These are phyloP conservation scores for Xylaria sp. DNA, from an alignment of 2,329 filamentous ascomycete species.

Conservation along the genomic window DNA sequence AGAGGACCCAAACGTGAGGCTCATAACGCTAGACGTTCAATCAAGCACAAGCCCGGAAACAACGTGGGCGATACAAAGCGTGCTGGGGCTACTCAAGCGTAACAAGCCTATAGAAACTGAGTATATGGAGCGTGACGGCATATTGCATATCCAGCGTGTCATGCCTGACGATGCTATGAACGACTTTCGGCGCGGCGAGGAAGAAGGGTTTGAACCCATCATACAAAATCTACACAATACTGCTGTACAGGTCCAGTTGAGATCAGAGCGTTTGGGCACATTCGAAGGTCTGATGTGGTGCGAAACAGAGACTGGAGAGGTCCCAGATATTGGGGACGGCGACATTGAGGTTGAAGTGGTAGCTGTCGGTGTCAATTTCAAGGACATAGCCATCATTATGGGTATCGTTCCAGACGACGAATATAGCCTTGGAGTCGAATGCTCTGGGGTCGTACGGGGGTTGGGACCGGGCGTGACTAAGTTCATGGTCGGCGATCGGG, in stretches of 20 bases:
- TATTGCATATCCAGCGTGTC: slow-evolving; percentile 44
- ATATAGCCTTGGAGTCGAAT: slow-evolving; percentile 42
- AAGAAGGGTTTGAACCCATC: slow-evolving; percentile 23
- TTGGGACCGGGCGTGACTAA: background rate
- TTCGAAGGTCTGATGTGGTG: slow-evolving; percentile 41
- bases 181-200: slow-evolving; percentile 23
- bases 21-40: slow-evolving; percentile 39
- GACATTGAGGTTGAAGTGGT: too few species aligned
- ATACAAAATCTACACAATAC: slow-evolving; percentile 32
- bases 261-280: slow-evolving; percentile 39
- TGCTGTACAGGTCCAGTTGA: slow-evolving; percentile 30
- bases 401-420: slow-evolving; percentile 42
- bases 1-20: slow-evolving; percentile 34
- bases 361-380: slow-evolving; percentile 56
- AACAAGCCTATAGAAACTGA: slow-evolving; percentile 41
- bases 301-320: slow-evolving; percentile 27
- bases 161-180: slow-evolving; percentile 45
- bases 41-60: slow-evolving; percentile 34
- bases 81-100: background rate
- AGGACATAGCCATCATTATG: slow-evolving; percentile 50
- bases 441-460: slow-evolving; percentile 25
- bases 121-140: slow-evolving; percentile 47
- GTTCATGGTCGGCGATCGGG: slow-evolving; percentile 16
- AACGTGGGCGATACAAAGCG: slow-evolving; percentile 13
- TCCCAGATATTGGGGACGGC: slow-evolving; percentile 46